phyloP scores from a whole-genome alignment of 768 basidiomycete genomes.

The Lanmaoa rubissima region DNA sequence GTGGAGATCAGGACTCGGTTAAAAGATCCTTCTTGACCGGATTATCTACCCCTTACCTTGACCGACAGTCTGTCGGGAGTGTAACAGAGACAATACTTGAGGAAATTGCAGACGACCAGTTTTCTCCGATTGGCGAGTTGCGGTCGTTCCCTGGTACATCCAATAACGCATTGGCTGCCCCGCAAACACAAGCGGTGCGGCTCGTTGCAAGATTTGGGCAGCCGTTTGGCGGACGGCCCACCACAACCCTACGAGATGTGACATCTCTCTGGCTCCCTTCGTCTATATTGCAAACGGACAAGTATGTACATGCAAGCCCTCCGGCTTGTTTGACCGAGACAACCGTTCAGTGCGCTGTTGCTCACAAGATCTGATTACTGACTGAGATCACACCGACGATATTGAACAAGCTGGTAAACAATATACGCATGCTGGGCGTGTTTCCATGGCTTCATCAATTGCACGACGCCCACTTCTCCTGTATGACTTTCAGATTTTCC shows the following conservation, averaged over 20 bases:
- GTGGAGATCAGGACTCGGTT: not conserved
- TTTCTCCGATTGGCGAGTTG: not conserved
- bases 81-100: not conserved
- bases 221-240: not conserved
- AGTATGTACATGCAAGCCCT: not conserved
- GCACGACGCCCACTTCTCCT: no score
- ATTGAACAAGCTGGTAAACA: no score
- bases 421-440: no score
- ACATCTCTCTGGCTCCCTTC: not conserved
- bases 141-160: not conserved
- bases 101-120: not conserved
- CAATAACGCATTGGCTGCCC: not conserved
- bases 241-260: not conserved
- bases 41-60: not conserved
- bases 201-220: not conserved
- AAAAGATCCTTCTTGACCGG: not conserved
- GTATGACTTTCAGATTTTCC: no score
- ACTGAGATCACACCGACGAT: no score
- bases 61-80: not conserved
- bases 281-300: not conserved
- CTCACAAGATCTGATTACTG: not conserved
- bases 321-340: not conserved
- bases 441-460: no score
- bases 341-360: no score
- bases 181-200: not conserved